Percentiles rank a stretch among this genome's conserved stretches.
Evolutionary conservation across 225 moss, liverwort and hornwort species (phyloP).

Genomic region (Polytrichum commune): DNA sequence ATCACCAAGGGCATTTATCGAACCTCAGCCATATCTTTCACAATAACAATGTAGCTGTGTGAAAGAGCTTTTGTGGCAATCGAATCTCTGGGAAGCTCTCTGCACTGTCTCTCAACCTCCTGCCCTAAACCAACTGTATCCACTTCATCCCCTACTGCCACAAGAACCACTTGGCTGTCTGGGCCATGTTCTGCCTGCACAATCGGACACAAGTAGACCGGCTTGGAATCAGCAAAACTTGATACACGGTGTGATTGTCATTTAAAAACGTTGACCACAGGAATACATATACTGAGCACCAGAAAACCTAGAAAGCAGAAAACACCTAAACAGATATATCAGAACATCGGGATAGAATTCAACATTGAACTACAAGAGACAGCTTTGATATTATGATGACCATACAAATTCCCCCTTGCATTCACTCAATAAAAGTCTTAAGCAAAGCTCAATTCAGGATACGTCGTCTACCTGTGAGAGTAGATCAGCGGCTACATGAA

Average conservation of each 20-base stretch:
- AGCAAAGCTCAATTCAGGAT: background rate
- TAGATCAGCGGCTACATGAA: slow-evolving; percentile 85
- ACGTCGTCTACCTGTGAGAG: slow-evolving; percentile 72
- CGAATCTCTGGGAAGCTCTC: slow-evolving; percentile 71
- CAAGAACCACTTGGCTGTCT: slow-evolving; percentile 97
- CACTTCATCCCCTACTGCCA: slow-evolving; percentile 83
- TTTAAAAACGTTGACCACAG: too few relatives aligned
- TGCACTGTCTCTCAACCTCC: slow-evolving; percentile 84
- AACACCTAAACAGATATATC: too few relatives aligned
- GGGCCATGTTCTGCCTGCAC: slow-evolving; percentile 96
- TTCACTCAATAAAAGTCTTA: too few relatives aligned
- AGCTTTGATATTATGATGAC: too few relatives aligned
- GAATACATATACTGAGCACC: too few relatives aligned
- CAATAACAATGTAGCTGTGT: slow-evolving; percentile 83
- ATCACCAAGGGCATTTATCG: background rate
- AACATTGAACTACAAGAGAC: too few relatives aligned
- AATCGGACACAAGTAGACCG: background rate
- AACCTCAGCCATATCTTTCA: slow-evolving; percentile 76
- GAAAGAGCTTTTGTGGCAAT: slow-evolving; percentile 82
- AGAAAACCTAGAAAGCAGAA: too few relatives aligned
- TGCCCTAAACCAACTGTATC: slow-evolving; percentile 56
- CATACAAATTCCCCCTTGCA: too few relatives aligned
- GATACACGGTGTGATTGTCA: too few relatives aligned
- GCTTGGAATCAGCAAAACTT: too few relatives aligned
- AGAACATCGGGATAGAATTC: too few relatives aligned